A percentile compares a stretch with the other conserved stretches of the same genome.
phyloP scores from a whole-genome alignment of 2,329 filamentous ascomycete species.

The Cladosporium sp. region DNA sequence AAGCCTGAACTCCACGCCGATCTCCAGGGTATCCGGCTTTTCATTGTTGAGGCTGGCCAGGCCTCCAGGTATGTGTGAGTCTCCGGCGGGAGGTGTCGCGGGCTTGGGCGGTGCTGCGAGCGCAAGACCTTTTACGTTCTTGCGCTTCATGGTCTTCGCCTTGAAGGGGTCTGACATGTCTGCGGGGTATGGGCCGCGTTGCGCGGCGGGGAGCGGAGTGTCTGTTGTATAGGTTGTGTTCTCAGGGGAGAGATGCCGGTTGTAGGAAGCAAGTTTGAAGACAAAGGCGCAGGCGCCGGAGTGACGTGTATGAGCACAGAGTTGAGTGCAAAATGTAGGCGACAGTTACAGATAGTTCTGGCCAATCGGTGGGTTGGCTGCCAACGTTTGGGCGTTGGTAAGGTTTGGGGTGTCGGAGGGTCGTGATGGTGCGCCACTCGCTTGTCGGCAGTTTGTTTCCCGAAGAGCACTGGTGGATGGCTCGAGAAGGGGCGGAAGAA shows the following conservation, averaged over 20 bases:
- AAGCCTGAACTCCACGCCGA: slow-evolving; percentile 94
- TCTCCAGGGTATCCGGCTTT: slow-evolving; percentile 76
- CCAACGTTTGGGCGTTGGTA: slow-evolving; percentile 11
- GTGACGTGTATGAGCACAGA: background rate
- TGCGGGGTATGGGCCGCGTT: slow-evolving; percentile 15
- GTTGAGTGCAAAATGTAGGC: background rate
- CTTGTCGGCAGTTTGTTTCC: background rate
- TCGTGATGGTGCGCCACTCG: background rate
- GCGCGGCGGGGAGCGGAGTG: slow-evolving; percentile 6
- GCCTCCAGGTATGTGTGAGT: slow-evolving; percentile 61
- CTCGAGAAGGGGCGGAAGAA: background rate
- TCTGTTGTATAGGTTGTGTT: background rate
- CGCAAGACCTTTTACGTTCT: slow-evolving; percentile 96
- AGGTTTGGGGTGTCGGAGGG: slow-evolving; percentile 1
- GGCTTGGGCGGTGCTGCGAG: slow-evolving; percentile 75
- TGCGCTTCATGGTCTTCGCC: slow-evolving; percentile 87
- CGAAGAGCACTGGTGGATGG: background rate
- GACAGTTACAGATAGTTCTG: background rate
- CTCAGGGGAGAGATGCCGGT: background rate
- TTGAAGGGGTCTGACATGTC: slow-evolving; percentile 61
- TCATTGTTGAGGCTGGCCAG: slow-evolving; percentile 58
- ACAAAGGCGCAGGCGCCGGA: background rate
- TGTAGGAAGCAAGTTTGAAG: background rate
- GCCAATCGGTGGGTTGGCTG: background rate
- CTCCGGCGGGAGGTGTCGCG: slow-evolving; percentile 70